Conservation (phyloP, 352 stramenopile species). For the Aphanomyces invadans region DNA sequence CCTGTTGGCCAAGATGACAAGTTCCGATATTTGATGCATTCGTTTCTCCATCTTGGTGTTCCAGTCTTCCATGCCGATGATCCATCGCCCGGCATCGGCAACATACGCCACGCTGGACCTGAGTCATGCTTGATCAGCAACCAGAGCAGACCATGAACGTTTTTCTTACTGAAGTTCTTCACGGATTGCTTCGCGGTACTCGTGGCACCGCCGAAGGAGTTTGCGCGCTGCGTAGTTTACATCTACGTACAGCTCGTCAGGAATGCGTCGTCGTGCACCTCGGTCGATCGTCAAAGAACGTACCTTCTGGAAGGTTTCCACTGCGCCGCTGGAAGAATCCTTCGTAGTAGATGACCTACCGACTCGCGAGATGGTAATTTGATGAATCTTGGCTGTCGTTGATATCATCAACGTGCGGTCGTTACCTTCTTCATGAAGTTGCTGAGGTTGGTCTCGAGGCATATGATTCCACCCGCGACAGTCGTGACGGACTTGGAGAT, state of each 20-base stretch:
- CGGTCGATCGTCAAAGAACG: background rate
- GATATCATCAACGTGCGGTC: too few species aligned
- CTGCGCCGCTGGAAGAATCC: slow-evolving; percentile 69
- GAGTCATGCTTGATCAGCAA: background rate
- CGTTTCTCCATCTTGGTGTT: slow-evolving; percentile 85
- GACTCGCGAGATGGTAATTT: too few species aligned
- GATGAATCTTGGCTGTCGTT: too few species aligned
- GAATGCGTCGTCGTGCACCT: background rate
- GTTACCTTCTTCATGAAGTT: slow-evolving; percentile 85
- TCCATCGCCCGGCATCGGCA: slow-evolving; percentile 62
- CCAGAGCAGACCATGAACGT: background rate
- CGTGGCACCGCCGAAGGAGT: slow-evolving; percentile 69
- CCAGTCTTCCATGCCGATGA: slow-evolving; percentile 77
- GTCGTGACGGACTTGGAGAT: slow-evolving; percentile 80
- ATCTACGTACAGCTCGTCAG: slow-evolving; percentile 30
- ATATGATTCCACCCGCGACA: slow-evolving; percentile 53
- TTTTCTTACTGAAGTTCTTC: slow-evolving; percentile 66
- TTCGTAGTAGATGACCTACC: slow-evolving; percentile 75
- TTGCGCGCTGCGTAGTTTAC: slow-evolving; percentile 44
- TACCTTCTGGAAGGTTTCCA: slow-evolving; percentile 48
- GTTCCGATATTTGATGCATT: slow-evolving; percentile 65
- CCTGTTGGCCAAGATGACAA: slow-evolving; percentile 71
- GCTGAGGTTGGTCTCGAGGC: slow-evolving; percentile 65
- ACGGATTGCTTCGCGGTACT: slow-evolving; percentile 75
- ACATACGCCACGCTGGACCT: slow-evolving; percentile 66